These are phyloP conservation scores for Selaginella moellendorffii DNA, from an alignment of 75 land plant genomes.

Conservation along the genomic window DNA sequence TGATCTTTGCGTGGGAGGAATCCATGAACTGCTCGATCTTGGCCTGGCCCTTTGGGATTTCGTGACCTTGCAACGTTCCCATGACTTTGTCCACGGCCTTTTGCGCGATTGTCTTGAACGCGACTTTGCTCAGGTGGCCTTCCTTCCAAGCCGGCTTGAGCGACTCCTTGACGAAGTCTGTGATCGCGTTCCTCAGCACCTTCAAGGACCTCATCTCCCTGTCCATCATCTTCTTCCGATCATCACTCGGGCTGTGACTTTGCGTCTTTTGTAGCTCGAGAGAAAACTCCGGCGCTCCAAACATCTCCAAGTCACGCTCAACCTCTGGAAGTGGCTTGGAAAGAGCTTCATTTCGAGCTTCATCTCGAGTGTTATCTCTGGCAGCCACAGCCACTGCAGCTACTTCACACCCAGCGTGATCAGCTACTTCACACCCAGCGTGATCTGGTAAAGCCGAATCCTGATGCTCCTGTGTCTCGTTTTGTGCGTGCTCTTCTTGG, in stretches of 20 bases:
- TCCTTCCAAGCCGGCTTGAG: constrained; percentile 90
- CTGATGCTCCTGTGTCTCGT: no score
- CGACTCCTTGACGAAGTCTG: constrained; percentile 71
- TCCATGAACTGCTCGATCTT: constrained; percentile 56
- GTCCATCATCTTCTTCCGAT: constrained; percentile 24
- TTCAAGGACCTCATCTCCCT: constrained; percentile 47
- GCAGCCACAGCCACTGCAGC: constrained; percentile 3
- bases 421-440: no score
- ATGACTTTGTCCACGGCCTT: constrained; percentile 92
- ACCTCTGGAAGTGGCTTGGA: background rate
- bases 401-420: no score
- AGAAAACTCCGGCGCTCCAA: constrained; percentile 44
- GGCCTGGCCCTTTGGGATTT: constrained; percentile 65
- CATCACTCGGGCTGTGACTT: constrained; percentile 24
- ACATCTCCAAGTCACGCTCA: constrained; percentile 10
- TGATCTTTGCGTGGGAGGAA: constrained; percentile 47
- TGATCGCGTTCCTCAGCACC: constrained; percentile 51
- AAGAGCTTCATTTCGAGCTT: background rate
- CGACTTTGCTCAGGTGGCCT: constrained; percentile 77
- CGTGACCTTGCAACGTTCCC: constrained; percentile 39
- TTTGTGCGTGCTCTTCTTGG: no score
- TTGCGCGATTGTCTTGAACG: constrained; percentile 77
- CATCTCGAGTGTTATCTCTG: constrained; percentile 1
- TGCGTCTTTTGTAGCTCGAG: constrained; percentile 15
- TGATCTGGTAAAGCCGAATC: no score